Conservation (phyloP, 2,329 filamentous ascomycete species). For the Trematosphaeria pertusa region DNA sequence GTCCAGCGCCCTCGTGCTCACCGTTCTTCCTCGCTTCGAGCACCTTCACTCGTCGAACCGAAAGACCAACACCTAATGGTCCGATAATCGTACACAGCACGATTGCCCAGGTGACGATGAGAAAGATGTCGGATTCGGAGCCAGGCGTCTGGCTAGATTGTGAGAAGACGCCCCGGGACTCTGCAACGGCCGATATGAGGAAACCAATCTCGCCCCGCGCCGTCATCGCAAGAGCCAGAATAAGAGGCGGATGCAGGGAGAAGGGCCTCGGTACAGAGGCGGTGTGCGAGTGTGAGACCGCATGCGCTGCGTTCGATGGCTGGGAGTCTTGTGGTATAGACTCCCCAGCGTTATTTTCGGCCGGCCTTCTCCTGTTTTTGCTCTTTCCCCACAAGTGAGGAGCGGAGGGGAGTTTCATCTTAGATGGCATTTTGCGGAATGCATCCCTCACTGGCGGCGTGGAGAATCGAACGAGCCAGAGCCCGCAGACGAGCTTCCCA, state of each 20-base stretch:
- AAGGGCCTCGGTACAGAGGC: slow-evolving; percentile 54
- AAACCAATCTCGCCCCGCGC: slow-evolving; percentile 83
- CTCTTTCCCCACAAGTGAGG: slow-evolving; percentile 35
- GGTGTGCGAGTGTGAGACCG: slow-evolving; percentile 15
- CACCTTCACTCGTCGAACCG: slow-evolving; percentile 55
- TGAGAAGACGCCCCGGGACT: slow-evolving; percentile 60
- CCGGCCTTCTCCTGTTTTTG: background rate
- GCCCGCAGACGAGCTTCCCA: slow-evolving; percentile 50
- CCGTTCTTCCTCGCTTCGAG: slow-evolving; percentile 46
- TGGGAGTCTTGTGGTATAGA: background rate
- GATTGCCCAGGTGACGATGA: slow-evolving; percentile 64
- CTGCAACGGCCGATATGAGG: slow-evolving; percentile 72
- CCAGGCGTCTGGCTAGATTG: slow-evolving; percentile 14
- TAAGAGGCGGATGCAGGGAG: slow-evolving; percentile 71
- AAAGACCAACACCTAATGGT: slow-evolving; percentile 59
- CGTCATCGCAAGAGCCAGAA: slow-evolving; percentile 74
- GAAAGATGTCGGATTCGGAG: slow-evolving; percentile 55
- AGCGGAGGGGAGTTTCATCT: slow-evolving; percentile 25
- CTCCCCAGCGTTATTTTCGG: background rate
- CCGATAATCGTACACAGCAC: slow-evolving; percentile 64
- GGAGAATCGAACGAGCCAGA: slow-evolving; percentile 50
- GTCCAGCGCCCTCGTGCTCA: slow-evolving; percentile 38
- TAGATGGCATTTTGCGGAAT: slow-evolving; percentile 13
- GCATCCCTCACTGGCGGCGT: slow-evolving; percentile 16
- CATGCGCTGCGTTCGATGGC: background rate